Conservation (phyloP, 1,139 yeast genomes). For the Yamadazyma epiphylla region DNA sequence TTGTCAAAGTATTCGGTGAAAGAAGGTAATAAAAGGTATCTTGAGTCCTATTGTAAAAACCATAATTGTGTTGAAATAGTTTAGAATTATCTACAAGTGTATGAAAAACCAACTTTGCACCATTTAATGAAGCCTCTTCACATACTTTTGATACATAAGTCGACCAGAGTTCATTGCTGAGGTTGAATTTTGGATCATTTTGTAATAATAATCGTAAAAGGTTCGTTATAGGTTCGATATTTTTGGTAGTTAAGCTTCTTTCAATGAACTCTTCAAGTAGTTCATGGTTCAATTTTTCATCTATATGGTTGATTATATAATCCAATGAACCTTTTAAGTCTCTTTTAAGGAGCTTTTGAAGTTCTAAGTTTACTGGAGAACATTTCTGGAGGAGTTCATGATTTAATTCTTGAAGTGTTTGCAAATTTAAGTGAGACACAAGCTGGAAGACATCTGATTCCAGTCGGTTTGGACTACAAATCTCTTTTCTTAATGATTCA, state of each 20-base stretch:
- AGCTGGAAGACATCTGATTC: too few relatives aligned
- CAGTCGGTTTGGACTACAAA: too few relatives aligned
- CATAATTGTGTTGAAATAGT: conserved; percentile 16
- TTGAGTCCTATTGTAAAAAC: conserved; percentile 12
- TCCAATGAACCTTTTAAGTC: background rate
- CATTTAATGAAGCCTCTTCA: conserved; percentile 23
- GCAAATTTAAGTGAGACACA: too few relatives aligned
- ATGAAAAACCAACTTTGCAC: conserved; percentile 35
- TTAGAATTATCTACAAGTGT: conserved; percentile 27
- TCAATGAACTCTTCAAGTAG: conserved; percentile 17
- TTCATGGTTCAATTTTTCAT: conserved; percentile 7
- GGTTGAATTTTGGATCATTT: conserved; percentile 11
- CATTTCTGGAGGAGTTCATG: too few relatives aligned
- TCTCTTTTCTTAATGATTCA: too few relatives aligned
- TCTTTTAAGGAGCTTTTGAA: too few relatives aligned
- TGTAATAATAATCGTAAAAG: conserved; percentile 21
- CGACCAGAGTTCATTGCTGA: conserved; percentile 39
- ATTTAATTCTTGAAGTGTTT: too few relatives aligned
- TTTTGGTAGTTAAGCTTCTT: conserved; percentile 7
- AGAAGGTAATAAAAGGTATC: conserved; percentile 29
- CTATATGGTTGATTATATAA: conserved; percentile 6
- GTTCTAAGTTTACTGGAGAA: too few relatives aligned
- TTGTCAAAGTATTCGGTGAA: conserved; percentile 21
- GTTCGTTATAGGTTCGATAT: conserved; percentile 19
- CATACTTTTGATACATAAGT: conserved; percentile 22